Percentiles rank a stretch among this genome's conserved stretches.
phyloP scores from a whole-genome alignment of 1,284 basidiomycete genomes.

The Trichosporon faecale region DNA sequence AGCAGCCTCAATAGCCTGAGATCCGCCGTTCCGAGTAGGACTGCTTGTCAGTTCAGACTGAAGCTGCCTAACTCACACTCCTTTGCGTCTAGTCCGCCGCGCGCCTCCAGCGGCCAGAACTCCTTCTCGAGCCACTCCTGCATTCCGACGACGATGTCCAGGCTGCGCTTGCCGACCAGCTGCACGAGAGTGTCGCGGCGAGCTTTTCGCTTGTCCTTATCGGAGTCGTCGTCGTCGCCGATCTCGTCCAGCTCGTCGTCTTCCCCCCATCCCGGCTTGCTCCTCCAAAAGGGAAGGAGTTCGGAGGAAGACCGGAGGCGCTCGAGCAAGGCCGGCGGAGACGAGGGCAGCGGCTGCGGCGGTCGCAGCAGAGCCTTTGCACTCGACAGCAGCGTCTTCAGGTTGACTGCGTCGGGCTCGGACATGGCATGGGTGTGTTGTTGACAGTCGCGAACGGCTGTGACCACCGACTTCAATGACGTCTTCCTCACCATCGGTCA shows the following conservation, averaged over 20 bases:
- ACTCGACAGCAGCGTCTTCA: slow-evolving; percentile 30
- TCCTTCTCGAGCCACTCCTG: slow-evolving; percentile 34
- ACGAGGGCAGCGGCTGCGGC: slow-evolving; percentile 36
- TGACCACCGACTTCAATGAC: not conserved
- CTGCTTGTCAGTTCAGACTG: slow-evolving; percentile 19
- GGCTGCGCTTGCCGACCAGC: slow-evolving; percentile 28
- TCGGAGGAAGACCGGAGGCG: slow-evolving; percentile 28
- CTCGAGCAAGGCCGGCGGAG: slow-evolving; percentile 25
- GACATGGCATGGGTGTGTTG: not conserved
- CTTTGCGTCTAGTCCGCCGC: slow-evolving; percentile 26
- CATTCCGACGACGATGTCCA: slow-evolving; percentile 33
- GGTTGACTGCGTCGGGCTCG: slow-evolving; percentile 3
- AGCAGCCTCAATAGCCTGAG: slow-evolving; percentile 34
- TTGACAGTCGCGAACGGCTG: not conserved
- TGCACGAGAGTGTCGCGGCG: slow-evolving; percentile 14
- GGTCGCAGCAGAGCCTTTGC: slow-evolving; percentile 36
- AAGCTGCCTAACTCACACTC: slow-evolving; percentile 30
- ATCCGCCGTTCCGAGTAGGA: slow-evolving; percentile 42
- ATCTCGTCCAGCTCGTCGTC: slow-evolving; percentile 20
- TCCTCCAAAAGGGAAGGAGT: slow-evolving; percentile 27
- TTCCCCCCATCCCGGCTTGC: slow-evolving; percentile 19
- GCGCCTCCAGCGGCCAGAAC: slow-evolving; percentile 35
- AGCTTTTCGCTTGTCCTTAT: not conserved
- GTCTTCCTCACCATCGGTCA: not conserved
- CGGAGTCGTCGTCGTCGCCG: slow-evolving; percentile 14